Evolutionary conservation across 2,329 filamentous ascomycete genomes (phyloP).

Genomic region (Microcyclosporella mali): DNA sequence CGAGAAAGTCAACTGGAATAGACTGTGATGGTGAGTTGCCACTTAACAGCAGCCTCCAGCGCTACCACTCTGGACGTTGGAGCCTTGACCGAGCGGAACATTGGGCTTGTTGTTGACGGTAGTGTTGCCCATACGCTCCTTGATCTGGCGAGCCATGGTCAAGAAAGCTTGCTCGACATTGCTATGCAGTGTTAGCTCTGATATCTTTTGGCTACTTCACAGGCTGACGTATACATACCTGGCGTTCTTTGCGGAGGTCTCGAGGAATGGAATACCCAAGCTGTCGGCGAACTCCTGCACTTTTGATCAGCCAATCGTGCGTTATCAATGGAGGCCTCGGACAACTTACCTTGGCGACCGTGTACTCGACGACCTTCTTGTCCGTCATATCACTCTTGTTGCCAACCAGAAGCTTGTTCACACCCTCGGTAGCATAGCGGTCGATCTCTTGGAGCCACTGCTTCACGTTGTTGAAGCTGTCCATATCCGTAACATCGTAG

Average conservation of each 20-base stretch:
- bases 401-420: constrained; percentile 98
- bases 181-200: constrained; percentile 32
- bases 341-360: constrained; percentile 88
- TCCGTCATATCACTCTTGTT: constrained; percentile 99
- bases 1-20: constrained; percentile 4
- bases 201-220: too few relatives aligned
- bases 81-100: constrained; percentile 90
- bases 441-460: constrained; percentile 99
- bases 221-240: constrained; percentile 33
- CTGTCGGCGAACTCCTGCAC: constrained; percentile 93
- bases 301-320: constrained; percentile 21
- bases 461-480: constrained; percentile 99
- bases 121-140: constrained; percentile 98
- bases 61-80: constrained; percentile 83
- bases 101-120: constrained; percentile 98
- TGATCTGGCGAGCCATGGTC: constrained; percentile 99
- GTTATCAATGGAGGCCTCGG: too few relatives aligned
- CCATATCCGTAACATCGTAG: constrained; percentile 99
- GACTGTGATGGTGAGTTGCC: constrained; percentile 2
- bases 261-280: constrained; percentile 97
- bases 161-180: constrained; percentile 99
- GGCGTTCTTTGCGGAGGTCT: constrained; percentile 99
- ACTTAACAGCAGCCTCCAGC: constrained; percentile 82
- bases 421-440: constrained; percentile 96
- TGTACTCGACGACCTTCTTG: constrained; percentile 99